A percentile compares a stretch with the other conserved stretches of the same genome.
phyloP scores from a whole-genome alignment of 768 basidiomycete genomes.

The Gymnopilus dilepis region DNA sequence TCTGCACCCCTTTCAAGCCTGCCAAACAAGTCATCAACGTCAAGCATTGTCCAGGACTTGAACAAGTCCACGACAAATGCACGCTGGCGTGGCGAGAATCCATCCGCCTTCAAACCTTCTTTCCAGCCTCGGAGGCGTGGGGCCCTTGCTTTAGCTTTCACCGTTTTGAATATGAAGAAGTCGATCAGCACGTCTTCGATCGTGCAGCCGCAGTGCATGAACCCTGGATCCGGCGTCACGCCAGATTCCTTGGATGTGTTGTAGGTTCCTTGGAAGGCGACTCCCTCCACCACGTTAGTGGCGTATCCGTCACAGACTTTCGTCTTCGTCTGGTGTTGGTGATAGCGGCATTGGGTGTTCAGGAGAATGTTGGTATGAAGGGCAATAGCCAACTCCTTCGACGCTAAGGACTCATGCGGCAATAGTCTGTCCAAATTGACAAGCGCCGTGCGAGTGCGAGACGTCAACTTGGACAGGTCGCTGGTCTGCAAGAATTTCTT shows the following conservation, averaged over 20 bases:
- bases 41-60: too few relatives aligned
- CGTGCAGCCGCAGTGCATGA: conserved; percentile 8
- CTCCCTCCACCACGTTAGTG: background rate
- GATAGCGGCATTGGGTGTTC: background rate
- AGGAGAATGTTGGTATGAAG: background rate
- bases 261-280: background rate
- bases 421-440: background rate
- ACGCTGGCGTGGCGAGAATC: too few relatives aligned
- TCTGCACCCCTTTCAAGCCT: too few relatives aligned
- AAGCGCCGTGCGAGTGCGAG: background rate
- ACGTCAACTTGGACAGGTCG: background rate
- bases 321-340: background rate
- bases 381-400: background rate
- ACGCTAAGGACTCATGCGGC: background rate
- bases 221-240: too few relatives aligned
- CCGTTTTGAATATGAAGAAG: conserved; percentile 11
- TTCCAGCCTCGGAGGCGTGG: too few relatives aligned
- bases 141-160: too few relatives aligned
- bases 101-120: too few relatives aligned
- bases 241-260: too few relatives aligned
- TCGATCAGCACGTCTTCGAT: conserved; percentile 20
- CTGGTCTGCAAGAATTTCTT: background rate
- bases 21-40: too few relatives aligned
- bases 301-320: background rate
- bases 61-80: too few relatives aligned